phyloP scores from a whole-genome alignment of 139 green algal species.

The Closterium sp. region DNA sequence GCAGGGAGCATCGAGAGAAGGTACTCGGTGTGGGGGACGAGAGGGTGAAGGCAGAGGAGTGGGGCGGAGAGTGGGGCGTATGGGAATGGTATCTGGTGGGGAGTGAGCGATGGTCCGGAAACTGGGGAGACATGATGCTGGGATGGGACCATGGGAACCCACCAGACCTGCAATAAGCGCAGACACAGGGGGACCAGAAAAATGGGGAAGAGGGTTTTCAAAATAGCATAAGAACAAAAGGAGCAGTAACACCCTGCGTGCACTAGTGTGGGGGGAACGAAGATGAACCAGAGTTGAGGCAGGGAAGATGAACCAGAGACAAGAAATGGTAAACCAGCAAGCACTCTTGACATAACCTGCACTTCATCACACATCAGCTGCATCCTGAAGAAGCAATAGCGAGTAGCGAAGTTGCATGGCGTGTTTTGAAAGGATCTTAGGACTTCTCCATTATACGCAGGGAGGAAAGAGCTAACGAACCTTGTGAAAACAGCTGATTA shows the following conservation, averaged over 20 bases:
- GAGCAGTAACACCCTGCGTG: no score
- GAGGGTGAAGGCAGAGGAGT: not conserved
- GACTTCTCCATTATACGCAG: no score
- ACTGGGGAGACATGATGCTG: not conserved
- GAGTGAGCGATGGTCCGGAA: not conserved
- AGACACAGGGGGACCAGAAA: not conserved
- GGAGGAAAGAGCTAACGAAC: no score
- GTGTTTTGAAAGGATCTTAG: no score
- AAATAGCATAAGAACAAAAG: not conserved
- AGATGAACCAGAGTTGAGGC: no score
- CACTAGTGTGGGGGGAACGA: no score
- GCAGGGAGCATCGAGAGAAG: not conserved
- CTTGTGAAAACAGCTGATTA: not conserved
- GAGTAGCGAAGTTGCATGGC: no score
- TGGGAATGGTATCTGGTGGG: not conserved
- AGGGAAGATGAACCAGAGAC: no score
- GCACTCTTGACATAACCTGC: no score
- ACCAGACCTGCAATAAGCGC: not conserved
- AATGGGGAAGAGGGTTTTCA: not conserved
- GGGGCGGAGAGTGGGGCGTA: not conserved
- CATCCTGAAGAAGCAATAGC: no score
- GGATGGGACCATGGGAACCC: not conserved
- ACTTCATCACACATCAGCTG: no score
- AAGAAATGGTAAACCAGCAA: no score
- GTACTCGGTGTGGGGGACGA: not conserved